Conservation (phyloP, 2,329 filamentous ascomycete species). For the Penicillium sp. region DNA sequence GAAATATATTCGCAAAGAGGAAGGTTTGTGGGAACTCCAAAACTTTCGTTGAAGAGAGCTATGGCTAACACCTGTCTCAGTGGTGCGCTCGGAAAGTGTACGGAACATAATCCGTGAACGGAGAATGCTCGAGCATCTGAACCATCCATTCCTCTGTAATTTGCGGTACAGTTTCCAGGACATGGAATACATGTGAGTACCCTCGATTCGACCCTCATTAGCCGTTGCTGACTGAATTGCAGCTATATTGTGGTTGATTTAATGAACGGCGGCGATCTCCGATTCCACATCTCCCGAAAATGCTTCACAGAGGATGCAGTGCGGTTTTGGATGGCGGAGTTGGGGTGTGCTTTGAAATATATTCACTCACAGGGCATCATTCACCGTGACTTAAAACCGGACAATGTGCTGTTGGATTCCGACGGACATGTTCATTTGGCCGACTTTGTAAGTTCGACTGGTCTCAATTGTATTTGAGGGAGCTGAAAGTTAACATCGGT, state of each 20-base stretch:
- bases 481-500: slow-evolving; percentile 10
- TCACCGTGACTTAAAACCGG: slow-evolving; percentile 86
- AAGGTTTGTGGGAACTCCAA: slow-evolving; percentile 54
- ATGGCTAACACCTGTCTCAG: slow-evolving; percentile 50
- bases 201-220: background rate
- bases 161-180: slow-evolving; percentile 98
- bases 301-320: slow-evolving; percentile 97
- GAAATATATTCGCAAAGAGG: slow-evolving; percentile 98
- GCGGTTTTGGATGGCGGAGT: slow-evolving; percentile 92
- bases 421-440: slow-evolving; percentile 96
- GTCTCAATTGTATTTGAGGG: background rate
- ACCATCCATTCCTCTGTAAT: slow-evolving; percentile 97
- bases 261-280: slow-evolving; percentile 94
- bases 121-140: slow-evolving; percentile 96
- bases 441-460: slow-evolving; percentile 72
- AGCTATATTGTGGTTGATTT: slow-evolving; percentile 93
- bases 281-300: slow-evolving; percentile 97
- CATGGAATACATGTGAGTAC: slow-evolving; percentile 88
- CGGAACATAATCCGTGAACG: slow-evolving; percentile 97
- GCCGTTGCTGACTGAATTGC: slow-evolving; percentile 27
- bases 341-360: slow-evolving; percentile 86
- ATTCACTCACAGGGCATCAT: slow-evolving; percentile 85
- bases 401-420: slow-evolving; percentile 83
- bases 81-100: slow-evolving; percentile 95
- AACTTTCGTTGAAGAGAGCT: background rate